Evolutionary conservation across 2,329 filamentous ascomycete species (phyloP).

Genomic region (Fusarium drepaniforme): DNA sequence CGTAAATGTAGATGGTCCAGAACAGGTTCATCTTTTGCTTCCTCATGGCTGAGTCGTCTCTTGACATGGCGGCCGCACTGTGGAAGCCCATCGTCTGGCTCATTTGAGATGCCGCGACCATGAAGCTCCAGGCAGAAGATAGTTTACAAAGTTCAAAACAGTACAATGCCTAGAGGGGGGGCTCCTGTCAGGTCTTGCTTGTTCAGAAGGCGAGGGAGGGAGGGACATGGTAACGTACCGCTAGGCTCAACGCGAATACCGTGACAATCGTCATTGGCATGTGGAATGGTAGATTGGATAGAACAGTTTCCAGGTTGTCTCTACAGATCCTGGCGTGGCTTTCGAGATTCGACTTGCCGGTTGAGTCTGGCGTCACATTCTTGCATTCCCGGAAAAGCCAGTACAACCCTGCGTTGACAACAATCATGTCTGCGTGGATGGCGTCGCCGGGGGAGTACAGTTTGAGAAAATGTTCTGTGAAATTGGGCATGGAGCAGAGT

Average conservation of each 20-base stretch:
- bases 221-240: conserved; percentile 16
- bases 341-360: background rate
- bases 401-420: background rate
- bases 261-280: conserved; percentile 24
- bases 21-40: conserved; percentile 35
- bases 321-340: conserved; percentile 27
- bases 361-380: background rate
- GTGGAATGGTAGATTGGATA: conserved; percentile 38
- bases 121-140: conserved; percentile 37
- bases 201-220: background rate
- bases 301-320: conserved; percentile 37
- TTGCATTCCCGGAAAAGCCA: background rate
- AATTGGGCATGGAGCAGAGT: background rate
- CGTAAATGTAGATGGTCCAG: conserved; percentile 42
- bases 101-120: conserved; percentile 30
- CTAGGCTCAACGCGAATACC: conserved; percentile 31
- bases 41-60: conserved; percentile 9
- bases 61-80: conserved; percentile 12
- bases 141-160: conserved; percentile 35
- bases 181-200: background rate
- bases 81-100: conserved; percentile 37
- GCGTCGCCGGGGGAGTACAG: background rate
- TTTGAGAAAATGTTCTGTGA: background rate
- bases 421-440: background rate
- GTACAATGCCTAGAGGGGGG: conserved; percentile 14